Base-by-base conservation (phyloP, 306 rosid genomes). In the Cicer arietinum region DNA sequence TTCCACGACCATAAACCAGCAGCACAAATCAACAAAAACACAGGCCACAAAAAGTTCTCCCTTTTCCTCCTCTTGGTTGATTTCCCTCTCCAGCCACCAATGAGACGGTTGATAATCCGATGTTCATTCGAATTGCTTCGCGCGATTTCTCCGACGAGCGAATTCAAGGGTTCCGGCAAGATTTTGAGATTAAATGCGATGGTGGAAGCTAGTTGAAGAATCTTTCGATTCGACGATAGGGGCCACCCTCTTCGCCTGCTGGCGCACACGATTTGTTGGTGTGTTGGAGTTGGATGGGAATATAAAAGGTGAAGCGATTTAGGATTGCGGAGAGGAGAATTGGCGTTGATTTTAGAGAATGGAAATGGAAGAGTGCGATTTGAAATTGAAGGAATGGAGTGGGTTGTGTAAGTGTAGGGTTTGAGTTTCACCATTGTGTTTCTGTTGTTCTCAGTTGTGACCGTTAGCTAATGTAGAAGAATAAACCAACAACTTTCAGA, bases 161-260 rank as follows among this genome's bases (percentile, higher is more conserved):
- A 79, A 57, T 77, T 72, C 22, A 85, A 50, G 11, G 89, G 89
- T 12, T 82, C 83, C 0, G 89, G 89, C 8, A 85, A 11, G 84
- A 85, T 76, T 51, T 63, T 79, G 78, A 82, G 82, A 50, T 63
- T 82, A 73, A 82, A 45, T 1, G 85, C 89, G 42, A 79, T 1
- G 1, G 25, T 68, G 46, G 89, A 85, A 17, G 73, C 89, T 3
- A 85, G 75, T n/a, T 85, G 78, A 59, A 85, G 76, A 6, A 85
- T 61, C 2, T 79, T 68, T 10, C 39, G 75, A 41, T 71, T 82
- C 3, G 86, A 72, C 9, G 56, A 37, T 44, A n/a, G 76, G 67
- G 75, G 45, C 48, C 73, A 65, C 0, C 69, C 46, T 3, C 69
- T 46, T 3, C 25, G 46, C 25, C 58, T 70, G 14, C 51, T 61